Percentiles rank a stretch among this genome's conserved stretches.
Evolutionary conservation across 306 rosid genomes (phyloP).

Genomic region (Boehmeria nivea): DNA sequence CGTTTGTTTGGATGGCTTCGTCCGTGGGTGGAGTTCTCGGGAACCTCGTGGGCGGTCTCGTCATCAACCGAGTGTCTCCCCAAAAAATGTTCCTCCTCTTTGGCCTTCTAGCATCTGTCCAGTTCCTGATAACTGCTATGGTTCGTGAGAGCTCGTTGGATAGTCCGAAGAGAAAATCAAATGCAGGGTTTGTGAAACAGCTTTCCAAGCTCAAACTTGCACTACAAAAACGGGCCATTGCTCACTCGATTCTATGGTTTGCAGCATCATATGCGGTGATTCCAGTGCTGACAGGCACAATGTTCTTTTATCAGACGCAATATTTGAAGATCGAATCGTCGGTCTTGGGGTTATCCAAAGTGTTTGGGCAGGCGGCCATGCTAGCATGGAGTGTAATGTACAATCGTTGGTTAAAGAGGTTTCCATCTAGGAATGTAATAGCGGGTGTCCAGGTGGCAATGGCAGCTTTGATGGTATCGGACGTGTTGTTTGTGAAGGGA

Average conservation of each 20-base stretch:
- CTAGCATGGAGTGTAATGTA: slow-evolving; percentile 72
- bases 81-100: slow-evolving; percentile 56
- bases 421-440: slow-evolving; percentile 64
- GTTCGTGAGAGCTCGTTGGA: slow-evolving; percentile 58
- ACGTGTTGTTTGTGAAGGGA: slow-evolving; percentile 70
- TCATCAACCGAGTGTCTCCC: slow-evolving; percentile 45
- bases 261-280: slow-evolving; percentile 76
- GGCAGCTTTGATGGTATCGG: slow-evolving; percentile 75
- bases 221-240: slow-evolving; percentile 58
- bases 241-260: slow-evolving; percentile 70
- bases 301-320: slow-evolving; percentile 92
- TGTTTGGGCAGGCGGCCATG: slow-evolving; percentile 83
- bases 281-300: slow-evolving; percentile 79
- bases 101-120: slow-evolving; percentile 58
- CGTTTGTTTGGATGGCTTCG: slow-evolving; percentile 87
- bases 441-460: slow-evolving; percentile 58
- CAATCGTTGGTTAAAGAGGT: slow-evolving; percentile 47
- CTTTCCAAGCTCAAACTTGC: slow-evolving; percentile 51
- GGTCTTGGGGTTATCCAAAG: slow-evolving; percentile 72
- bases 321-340: slow-evolving; percentile 62
- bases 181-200: slow-evolving; percentile 54
- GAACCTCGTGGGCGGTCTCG: slow-evolving; percentile 66
- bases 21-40: slow-evolving; percentile 86
- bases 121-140: slow-evolving; percentile 50
- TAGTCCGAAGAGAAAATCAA: slow-evolving; percentile 45